Base-by-base conservation (phyloP, 768 basidiomycete species). In the Trametes maxima region DNA sequence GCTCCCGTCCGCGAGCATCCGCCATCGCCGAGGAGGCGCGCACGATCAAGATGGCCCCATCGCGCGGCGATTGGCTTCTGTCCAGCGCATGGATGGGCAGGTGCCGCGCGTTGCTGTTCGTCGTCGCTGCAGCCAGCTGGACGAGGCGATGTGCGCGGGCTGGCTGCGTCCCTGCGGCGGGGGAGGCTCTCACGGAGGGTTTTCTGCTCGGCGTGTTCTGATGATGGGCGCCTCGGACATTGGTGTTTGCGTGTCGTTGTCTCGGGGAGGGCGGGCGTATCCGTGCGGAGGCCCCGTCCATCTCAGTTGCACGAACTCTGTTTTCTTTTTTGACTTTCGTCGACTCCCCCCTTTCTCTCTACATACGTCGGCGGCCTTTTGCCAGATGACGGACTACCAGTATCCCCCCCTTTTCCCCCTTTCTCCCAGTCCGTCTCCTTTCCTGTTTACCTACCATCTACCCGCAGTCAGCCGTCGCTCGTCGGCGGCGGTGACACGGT, bases 11-110 rank as follows among this genome's bases (percentile, higher is more conserved):
- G 62, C 47, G 48, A 33, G 40, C 47, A 17, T 44, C 57, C 36
- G 39, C 37, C 53, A 61, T 50, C 54, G 46, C 24, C 54, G 52
- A 33, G 19, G 33, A 46, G 43, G 37, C 44, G 37, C 44, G 52
- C n/a, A 50, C 37, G 57, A 54, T 64, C 57, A 55, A 55, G 62
- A 64, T 59, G 62, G n/a, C n/a, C n/a, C 19, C 57, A 45, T 58
- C 52, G 46, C 19, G 44, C 28, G 35, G 21, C 45, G 57, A 54
- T 54, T 54, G 57, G 22, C 52, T 54, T 53, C 54, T 55, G 57
- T 8, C 51, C 53, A 50, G 1, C 28, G 52, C 28, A 35, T 40
- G 37, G 45, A 54, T 55, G 52, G 28, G 57, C 39, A 24, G 45
- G 46, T 43, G 51, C 46, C 37, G 62, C 49, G 53, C 54, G 47